Percentiles rank a stretch among this genome's conserved stretches.
These are phyloP conservation scores for Fusarium equiseti DNA, from an alignment of 2,329 filamentous ascomycete species.

Conservation along the genomic window DNA sequence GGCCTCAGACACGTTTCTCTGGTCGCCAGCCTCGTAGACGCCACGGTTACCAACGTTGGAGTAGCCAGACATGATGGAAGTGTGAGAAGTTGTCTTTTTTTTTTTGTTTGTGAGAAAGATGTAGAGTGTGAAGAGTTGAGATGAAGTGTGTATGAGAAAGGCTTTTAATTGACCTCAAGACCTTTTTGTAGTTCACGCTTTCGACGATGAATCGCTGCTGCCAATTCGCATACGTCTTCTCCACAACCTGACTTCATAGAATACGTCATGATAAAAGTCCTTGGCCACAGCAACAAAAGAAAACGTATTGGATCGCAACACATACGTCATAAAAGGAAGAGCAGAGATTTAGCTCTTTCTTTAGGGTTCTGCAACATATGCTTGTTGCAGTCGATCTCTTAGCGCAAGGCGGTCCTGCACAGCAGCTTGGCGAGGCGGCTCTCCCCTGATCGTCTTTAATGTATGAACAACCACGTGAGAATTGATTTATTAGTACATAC, in stretches of 20 bases:
- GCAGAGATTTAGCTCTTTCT: constrained; percentile 19
- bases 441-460: constrained; percentile 3
- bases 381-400: constrained; percentile 19
- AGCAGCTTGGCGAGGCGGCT: constrained; percentile 8
- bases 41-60: constrained; percentile 75
- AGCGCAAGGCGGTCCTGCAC: constrained; percentile 4
- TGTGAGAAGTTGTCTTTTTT: neutral
- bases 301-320: constrained; percentile 24
- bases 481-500: neutral
- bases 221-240: constrained; percentile 27
- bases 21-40: constrained; percentile 83
- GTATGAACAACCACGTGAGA: constrained; percentile 1
- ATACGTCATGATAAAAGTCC: constrained; percentile 46
- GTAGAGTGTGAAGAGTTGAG: constrained; percentile 6
- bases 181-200: constrained; percentile 40
- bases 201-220: constrained; percentile 32
- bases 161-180: neutral
- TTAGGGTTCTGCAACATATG: constrained; percentile 17
- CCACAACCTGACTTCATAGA: constrained; percentile 48
- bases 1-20: constrained; percentile 72
- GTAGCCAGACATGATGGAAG: constrained; percentile 53
- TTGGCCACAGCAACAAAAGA: constrained; percentile 23
- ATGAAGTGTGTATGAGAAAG: constrained; percentile 6
- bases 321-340: constrained; percentile 39
- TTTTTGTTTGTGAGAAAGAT: neutral